Percentiles rank a stretch among this genome's conserved stretches.
Conservation (phyloP, 176 grass and related monocot species). For the Areca catechu region DNA sequence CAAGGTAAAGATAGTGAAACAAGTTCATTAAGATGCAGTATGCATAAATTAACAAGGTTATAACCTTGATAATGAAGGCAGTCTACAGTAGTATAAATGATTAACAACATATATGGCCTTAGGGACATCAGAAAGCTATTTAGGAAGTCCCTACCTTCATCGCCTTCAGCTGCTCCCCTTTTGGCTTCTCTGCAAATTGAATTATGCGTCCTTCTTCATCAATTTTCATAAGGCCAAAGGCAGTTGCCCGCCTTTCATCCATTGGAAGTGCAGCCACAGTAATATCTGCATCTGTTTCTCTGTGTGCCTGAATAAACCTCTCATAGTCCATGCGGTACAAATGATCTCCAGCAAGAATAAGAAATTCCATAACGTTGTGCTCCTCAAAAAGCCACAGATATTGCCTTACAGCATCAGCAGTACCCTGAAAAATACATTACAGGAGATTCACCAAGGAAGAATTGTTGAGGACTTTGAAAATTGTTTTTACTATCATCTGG, state of each 20-base stretch:
- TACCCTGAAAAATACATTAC: conserved; percentile 46
- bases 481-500: too few relatives aligned
- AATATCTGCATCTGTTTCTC: conserved; percentile 87
- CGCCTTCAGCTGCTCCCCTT: conserved; percentile 3
- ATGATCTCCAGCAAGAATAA: conserved; percentile 91
- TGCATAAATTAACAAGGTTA: too few relatives aligned
- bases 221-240: conserved; percentile 96
- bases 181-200: conserved; percentile 13
- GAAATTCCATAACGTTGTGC: conserved; percentile 91
- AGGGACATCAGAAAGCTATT: background rate
- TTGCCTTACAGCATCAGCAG: conserved; percentile 85
- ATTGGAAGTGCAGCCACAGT: conserved; percentile 83
- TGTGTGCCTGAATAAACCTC: conserved; percentile 94
- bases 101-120: too few relatives aligned
- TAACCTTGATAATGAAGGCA: too few relatives aligned
- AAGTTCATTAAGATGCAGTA: background rate
- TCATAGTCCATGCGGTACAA: conserved; percentile 95
- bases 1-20: background rate
- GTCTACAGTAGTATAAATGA: too few relatives aligned
- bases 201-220: conserved; percentile 25
- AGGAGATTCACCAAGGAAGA: too few relatives aligned
- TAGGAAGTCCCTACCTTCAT: conserved; percentile 13
- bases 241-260: conserved; percentile 89
- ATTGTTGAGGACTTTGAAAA: too few relatives aligned
- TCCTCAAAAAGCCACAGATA: conserved; percentile 96